phyloP scores from a whole-genome alignment of 306 rosid species.

The Carpinus viminea region DNA sequence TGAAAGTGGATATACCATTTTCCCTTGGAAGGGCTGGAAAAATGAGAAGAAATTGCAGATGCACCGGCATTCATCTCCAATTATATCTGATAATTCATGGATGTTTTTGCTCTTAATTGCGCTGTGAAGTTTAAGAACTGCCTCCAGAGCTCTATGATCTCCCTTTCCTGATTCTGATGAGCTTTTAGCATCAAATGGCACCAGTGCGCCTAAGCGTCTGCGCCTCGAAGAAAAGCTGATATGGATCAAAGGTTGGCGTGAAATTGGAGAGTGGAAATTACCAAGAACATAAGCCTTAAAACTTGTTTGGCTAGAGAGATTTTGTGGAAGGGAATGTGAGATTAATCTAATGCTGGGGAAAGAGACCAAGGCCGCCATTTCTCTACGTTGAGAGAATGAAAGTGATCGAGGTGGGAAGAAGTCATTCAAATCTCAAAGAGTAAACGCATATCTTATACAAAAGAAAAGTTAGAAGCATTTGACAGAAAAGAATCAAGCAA shows the following conservation, averaged over 20 bases:
- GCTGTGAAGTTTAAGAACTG: constrained; percentile 40
- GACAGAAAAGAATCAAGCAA: constrained; percentile 30
- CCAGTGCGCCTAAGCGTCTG: constrained; percentile 14
- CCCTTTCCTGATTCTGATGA: constrained; percentile 46
- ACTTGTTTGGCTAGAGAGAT: neutral
- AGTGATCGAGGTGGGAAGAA: neutral
- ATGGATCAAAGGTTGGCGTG: constrained; percentile 16
- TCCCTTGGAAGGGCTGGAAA: constrained; percentile 49
- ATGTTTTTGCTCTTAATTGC: constrained; percentile 49
- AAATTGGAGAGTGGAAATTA: constrained; percentile 22
- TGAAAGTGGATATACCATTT: constrained; percentile 38
- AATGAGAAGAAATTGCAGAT: constrained; percentile 45
- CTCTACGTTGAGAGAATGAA: neutral
- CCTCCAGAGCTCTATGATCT: constrained; percentile 43
- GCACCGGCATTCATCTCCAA: constrained; percentile 47
- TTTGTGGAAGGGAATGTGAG: constrained; percentile 23
- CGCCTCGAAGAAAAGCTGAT: constrained; percentile 29
- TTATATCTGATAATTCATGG: constrained; percentile 41
- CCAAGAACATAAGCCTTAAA: constrained; percentile 24
- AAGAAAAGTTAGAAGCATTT: constrained; percentile 26
- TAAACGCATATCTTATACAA: neutral
- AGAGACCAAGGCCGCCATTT: constrained; percentile 46
- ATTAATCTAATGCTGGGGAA: constrained; percentile 19
- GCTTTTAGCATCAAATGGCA: constrained; percentile 36
- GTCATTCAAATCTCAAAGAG: neutral